These are phyloP conservation scores for Dactylellina drechsleri DNA, from an alignment of 2,329 filamentous ascomycete species.

Conservation along the genomic window DNA sequence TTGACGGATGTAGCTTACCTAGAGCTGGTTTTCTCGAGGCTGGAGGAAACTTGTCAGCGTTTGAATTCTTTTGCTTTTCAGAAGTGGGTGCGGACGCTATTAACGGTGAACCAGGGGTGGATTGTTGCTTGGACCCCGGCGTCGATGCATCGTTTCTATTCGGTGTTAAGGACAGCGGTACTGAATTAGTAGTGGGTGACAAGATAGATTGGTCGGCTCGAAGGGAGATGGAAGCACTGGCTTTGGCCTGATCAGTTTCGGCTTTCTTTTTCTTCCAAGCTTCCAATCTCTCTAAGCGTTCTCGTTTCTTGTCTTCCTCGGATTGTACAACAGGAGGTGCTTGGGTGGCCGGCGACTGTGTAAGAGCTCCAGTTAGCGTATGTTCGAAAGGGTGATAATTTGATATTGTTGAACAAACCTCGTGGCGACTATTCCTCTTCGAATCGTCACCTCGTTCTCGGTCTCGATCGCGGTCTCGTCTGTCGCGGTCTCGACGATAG, in stretches of 20 bases:
- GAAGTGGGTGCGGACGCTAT: constrained; percentile 58
- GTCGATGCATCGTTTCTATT: constrained; percentile 43
- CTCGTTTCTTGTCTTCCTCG: constrained; percentile 59
- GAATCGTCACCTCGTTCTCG: constrained; percentile 56
- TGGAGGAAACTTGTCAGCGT: constrained; percentile 59
- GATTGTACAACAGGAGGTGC: constrained; percentile 51
- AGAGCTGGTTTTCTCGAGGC: constrained; percentile 57
- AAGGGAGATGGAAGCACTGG: constrained; percentile 57
- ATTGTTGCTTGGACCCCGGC: constrained; percentile 54
- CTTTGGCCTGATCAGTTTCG: constrained; percentile 58
- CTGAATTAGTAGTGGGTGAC: constrained; percentile 54
- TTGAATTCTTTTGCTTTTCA: constrained; percentile 57
- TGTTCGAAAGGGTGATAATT: background rate
- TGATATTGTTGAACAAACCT: constrained; percentile 36
- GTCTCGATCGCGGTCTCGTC: constrained; percentile 56
- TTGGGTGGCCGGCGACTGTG: constrained; percentile 56
- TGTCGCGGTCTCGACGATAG: constrained; percentile 52
- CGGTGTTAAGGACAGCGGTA: constrained; percentile 33
- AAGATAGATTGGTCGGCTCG: constrained; percentile 56
- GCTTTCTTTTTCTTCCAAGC: constrained; percentile 59
- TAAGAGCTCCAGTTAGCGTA: background rate
- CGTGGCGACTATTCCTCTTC: constrained; percentile 54
- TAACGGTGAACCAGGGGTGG: constrained; percentile 52
- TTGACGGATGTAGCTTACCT: constrained; percentile 52
- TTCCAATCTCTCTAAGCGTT: constrained; percentile 58